Base-by-base conservation (phyloP, 2,329 filamentous ascomycete genomes). In the Phoma herbarum region DNA sequence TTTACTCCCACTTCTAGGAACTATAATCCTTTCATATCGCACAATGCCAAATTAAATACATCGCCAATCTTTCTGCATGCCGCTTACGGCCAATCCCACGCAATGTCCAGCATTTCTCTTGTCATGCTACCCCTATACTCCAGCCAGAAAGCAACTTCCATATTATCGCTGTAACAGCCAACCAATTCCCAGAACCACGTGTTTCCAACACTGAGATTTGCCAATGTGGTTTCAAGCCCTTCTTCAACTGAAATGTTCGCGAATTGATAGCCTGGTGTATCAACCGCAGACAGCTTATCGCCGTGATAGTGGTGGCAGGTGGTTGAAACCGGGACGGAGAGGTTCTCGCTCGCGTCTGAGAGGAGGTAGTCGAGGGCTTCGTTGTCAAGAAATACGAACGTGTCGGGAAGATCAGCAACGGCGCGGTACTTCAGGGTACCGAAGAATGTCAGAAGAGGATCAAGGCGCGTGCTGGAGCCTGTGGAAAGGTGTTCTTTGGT, bases 181-280 rank as follows among this genome's bases (percentile, higher is more conserved):
- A 43, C 26, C 37, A 51, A 8, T 33, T 51, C 48, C 48, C 48
- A 51, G 11, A 51, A 51, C 37, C 25, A 51, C 37, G 43, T 51
- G 26, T 51, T 51, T 9, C 48, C 37, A 12, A 39, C n/a, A 35
- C 31, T 8, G 31, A 35, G 31, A n/a, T 51, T 51, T 6, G 25
- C 48, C 26, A 51, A 12, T n/a, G 37, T 43, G 5, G 48, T 43
- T n/a, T 51, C 48, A 1, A 51, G 1, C 8, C 25, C 48, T 8
- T 51, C 48, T 2, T 42, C 48, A 14, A 51, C 31, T 3, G 12
- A 4, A 8, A 50, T 41, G 23, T 50, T 39, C 12, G 47, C 22
- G 25, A 41, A 50, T 11, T 39, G 47, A 41, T 50, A 41, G 3
- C 16, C 33, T 20, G 33, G 47, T 22, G 28, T n/a, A 16, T 50